A percentile compares a stretch with the other conserved stretches of the same genome.
Conservation (phyloP, 2,329 filamentous ascomycete species). For the Pestalotiopsis sp. region DNA sequence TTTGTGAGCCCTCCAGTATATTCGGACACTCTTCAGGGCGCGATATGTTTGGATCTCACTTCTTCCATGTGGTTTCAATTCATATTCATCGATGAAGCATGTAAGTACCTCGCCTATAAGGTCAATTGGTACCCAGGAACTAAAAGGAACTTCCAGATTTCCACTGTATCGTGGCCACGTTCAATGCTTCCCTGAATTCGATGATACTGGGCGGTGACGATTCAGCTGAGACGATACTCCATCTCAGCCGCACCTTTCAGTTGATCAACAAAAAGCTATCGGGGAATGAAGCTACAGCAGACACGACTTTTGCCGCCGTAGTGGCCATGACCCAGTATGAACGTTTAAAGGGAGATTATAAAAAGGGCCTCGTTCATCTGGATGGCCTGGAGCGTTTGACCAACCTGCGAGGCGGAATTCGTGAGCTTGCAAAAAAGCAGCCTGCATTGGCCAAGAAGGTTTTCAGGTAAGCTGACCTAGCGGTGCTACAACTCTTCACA, state of each 20-base stretch:
- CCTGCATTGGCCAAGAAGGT: slow-evolving; percentile 24
- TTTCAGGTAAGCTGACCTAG: slow-evolving; percentile 1
- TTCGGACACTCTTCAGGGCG: slow-evolving; percentile 8
- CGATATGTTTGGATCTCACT: slow-evolving; percentile 6
- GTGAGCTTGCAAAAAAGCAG: slow-evolving; percentile 14
- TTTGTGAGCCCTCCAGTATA: slow-evolving; percentile 12
- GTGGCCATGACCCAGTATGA: slow-evolving; percentile 28
- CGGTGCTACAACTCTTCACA: no score
- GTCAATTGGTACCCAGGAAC: not conserved
- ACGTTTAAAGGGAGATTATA: slow-evolving; percentile 21
- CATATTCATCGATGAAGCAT: slow-evolving; percentile 32
- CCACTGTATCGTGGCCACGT: slow-evolving; percentile 28
- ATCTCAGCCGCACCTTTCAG: slow-evolving; percentile 26
- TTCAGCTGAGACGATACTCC: slow-evolving; percentile 20
- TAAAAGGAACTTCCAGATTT: slow-evolving; percentile 17
- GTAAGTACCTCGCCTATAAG: slow-evolving; percentile 19
- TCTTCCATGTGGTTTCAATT: slow-evolving; percentile 24
- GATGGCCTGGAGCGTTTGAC: slow-evolving; percentile 30
- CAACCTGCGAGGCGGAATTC: slow-evolving; percentile 31
- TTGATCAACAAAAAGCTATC: slow-evolving; percentile 31
- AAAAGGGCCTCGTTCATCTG: slow-evolving; percentile 29
- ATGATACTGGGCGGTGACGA: slow-evolving; percentile 11
- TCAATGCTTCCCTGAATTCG: slow-evolving; percentile 9
- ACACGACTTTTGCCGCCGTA: slow-evolving; percentile 29
- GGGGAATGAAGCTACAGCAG: slow-evolving; percentile 21